Conservation (phyloP, 2,329 filamentous ascomycete genomes). For the Aspergillus japonicus region DNA sequence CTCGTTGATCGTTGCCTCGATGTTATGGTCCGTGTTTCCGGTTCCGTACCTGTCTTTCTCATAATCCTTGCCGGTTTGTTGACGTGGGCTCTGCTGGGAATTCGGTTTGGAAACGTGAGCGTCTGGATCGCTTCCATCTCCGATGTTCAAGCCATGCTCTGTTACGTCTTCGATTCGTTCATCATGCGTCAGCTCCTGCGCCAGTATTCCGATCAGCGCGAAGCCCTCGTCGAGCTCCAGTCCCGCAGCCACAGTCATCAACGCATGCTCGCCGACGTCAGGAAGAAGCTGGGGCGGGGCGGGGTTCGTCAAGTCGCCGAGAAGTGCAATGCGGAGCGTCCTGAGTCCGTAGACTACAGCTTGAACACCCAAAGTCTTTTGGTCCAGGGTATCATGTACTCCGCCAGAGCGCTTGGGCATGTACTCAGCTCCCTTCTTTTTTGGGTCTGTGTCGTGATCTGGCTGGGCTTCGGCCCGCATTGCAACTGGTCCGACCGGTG, state of each 20-base stretch:
- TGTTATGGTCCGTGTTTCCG: constrained; percentile 25
- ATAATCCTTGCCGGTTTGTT: constrained; percentile 33
- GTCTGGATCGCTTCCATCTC: constrained; percentile 32
- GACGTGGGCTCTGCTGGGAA: constrained; percentile 29
- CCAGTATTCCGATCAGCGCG: constrained; percentile 16
- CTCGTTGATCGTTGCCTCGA: constrained; percentile 25
- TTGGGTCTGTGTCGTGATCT: constrained; percentile 21
- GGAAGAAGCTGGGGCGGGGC: background rate
- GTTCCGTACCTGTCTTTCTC: constrained; percentile 28
- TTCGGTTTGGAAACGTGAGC: constrained; percentile 22
- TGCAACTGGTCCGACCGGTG: constrained; percentile 19
- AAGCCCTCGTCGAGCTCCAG: constrained; percentile 17
- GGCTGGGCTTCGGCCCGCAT: constrained; percentile 18
- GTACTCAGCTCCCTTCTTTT: constrained; percentile 13
- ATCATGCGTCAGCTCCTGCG: constrained; percentile 34
- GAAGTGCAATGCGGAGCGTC: background rate
- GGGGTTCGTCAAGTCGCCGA: background rate
- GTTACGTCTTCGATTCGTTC: constrained; percentile 34
- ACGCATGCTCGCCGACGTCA: constrained; percentile 20
- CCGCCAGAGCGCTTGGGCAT: constrained; percentile 15
- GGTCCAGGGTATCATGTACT: constrained; percentile 1
- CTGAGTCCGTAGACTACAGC: background rate
- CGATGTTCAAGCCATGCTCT: constrained; percentile 34
- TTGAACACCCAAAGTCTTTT: too few species aligned
- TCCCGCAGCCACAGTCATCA: constrained; percentile 21